These are phyloP conservation scores for Cryphonectria radicalis DNA, from an alignment of 2,329 filamentous ascomycete genomes.

Conservation along the genomic window DNA sequence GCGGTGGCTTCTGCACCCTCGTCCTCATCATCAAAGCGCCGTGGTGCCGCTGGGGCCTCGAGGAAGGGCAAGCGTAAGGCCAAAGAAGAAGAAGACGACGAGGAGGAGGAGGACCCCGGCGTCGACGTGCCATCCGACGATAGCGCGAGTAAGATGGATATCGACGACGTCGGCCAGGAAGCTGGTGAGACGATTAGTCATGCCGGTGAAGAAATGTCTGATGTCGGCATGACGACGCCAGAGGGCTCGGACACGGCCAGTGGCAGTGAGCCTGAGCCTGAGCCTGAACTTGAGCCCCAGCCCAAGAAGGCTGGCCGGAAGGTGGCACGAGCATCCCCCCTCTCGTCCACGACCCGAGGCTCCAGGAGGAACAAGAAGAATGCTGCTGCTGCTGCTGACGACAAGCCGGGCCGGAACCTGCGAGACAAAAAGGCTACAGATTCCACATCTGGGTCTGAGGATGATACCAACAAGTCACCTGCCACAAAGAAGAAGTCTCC, in stretches of 20 bases:
- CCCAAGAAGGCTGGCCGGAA: conserved; percentile 16
- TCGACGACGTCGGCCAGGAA: conserved; percentile 20
- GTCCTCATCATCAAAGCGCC: conserved; percentile 2
- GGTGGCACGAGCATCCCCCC: conserved; percentile 8
- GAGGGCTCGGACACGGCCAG: conserved; percentile 24
- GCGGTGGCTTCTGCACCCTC: conserved; percentile 3
- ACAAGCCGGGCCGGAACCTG: conserved; percentile 7
- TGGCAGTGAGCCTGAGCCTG: conserved; percentile 17
- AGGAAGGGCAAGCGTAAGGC: conserved; percentile 28
- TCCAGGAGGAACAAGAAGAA: not conserved
- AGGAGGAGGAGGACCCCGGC: not conserved
- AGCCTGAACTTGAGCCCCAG: not conserved
- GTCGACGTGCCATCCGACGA: conserved; percentile 5
- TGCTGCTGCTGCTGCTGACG: too few relatives aligned
- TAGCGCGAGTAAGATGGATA: conserved; percentile 21
- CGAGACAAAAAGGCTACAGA: conserved; percentile 11
- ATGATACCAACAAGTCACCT: conserved; percentile 9
- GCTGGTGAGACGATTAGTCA: conserved; percentile 1
- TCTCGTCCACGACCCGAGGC: conserved; percentile 8
- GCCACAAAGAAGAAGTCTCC: conserved; percentile 7
- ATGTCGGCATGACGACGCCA: conserved; percentile 21
- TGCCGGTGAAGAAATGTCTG: conserved; percentile 6
- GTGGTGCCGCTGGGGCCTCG: conserved; percentile 13
- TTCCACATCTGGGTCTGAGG: conserved; percentile 9
- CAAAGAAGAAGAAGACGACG: conserved; percentile 13